A percentile compares a stretch with the other conserved stretches of the same genome.
Evolutionary conservation across 441 rosid species (phyloP).

Genomic region (Arabidopsis hybrid): DNA sequence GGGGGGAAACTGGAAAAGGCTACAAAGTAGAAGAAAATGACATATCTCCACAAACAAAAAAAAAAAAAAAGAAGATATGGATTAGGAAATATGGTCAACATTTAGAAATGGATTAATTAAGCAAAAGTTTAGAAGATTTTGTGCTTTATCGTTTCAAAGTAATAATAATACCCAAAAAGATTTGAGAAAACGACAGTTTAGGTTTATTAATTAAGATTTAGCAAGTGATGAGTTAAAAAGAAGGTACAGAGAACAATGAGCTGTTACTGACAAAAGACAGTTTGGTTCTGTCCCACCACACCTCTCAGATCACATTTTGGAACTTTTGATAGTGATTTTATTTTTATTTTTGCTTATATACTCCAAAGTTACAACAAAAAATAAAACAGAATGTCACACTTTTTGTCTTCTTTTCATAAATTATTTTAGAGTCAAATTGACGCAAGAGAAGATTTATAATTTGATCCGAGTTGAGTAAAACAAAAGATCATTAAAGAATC

Average conservation of each 20-base stretch:
- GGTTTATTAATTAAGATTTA: neutral
- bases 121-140: constrained; percentile 17
- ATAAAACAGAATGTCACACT: neutral
- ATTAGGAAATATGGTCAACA: neutral
- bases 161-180: constrained; percentile 30
- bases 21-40: constrained; percentile 28
- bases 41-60: neutral
- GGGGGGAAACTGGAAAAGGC: constrained; percentile 16
- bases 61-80: neutral
- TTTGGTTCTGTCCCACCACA: constrained; percentile 41
- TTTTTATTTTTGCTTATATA: neutral
- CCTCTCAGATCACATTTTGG: constrained; percentile 38
- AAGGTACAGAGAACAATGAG: constrained; percentile 49
- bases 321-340: constrained; percentile 4
- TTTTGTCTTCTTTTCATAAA: neutral
- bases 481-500: neutral
- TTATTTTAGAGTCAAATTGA: neutral
- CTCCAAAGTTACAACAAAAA: neutral
- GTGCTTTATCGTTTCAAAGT: constrained; percentile 35
- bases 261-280: constrained; percentile 48
- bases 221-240: constrained; percentile 19
- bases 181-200: constrained; percentile 38
- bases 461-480: neutral
- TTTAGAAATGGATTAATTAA: constrained; percentile 25
- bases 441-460: neutral